phyloP scores from a whole-genome alignment of 257 asterid genomes.

The Nicotiana attenuata region DNA sequence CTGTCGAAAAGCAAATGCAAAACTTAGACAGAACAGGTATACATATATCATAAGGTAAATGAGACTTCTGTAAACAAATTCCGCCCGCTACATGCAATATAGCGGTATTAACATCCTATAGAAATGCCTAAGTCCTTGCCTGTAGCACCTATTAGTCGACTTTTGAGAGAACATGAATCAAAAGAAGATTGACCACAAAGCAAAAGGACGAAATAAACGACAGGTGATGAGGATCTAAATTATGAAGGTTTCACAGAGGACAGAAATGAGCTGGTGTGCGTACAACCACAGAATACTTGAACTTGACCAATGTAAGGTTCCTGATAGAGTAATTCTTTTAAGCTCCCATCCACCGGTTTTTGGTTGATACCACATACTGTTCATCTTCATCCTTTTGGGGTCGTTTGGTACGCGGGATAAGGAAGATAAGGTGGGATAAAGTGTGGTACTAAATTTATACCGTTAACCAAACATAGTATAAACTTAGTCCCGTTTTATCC shows the following conservation, averaged over 20 bases:
- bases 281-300: no score
- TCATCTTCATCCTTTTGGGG: neutral
- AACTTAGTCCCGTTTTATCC: no score
- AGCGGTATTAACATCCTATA: neutral
- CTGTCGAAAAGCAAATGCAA: constrained; percentile 27
- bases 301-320: no score
- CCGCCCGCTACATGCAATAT: neutral
- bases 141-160: neutral
- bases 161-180: neutral
- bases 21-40: neutral
- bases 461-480: no score
- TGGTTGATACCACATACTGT: neutral
- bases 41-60: neutral
- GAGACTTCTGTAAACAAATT: neutral
- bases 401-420: no score
- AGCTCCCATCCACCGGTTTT: neutral
- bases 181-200: neutral
- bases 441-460: no score
- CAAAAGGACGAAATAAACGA: neutral
- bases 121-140: neutral
- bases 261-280: neutral
- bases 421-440: no score
- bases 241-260: neutral
- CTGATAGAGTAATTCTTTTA: no score
- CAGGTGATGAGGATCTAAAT: neutral